A percentile compares a stretch with the other conserved stretches of the same genome.
Evolutionary conservation across 371 early-diverging fungal species (phyloP).

Genomic region (Mucor saturninus): DNA sequence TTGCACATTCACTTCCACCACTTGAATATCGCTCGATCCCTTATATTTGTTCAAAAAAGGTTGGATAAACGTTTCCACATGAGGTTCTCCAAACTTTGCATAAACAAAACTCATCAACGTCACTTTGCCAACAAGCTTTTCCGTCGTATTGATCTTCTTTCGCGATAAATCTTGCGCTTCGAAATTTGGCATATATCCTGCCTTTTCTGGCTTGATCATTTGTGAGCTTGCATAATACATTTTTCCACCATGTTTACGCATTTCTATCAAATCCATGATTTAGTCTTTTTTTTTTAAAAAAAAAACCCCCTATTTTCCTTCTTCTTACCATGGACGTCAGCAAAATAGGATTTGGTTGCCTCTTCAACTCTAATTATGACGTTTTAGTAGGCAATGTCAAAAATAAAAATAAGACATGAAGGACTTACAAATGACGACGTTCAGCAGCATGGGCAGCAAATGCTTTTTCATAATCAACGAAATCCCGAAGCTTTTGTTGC

Average conservation of each 20-base stretch:
- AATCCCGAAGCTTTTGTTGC: conserved; percentile 47
- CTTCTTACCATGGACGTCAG: conserved; percentile 64
- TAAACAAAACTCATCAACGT: conserved; percentile 73
- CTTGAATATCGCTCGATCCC: conserved; percentile 33
- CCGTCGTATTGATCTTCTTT: conserved; percentile 59
- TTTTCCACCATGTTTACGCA: conserved; percentile 69
- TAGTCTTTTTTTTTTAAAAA: too few relatives aligned
- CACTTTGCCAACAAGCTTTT: conserved; percentile 57
- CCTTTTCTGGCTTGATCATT: conserved; percentile 57
- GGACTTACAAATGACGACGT: conserved; percentile 59
- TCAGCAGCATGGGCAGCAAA: conserved; percentile 59
- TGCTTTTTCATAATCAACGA: conserved; percentile 56
- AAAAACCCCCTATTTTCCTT: not conserved
- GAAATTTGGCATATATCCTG: conserved; percentile 75
- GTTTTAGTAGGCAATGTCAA: not conserved
- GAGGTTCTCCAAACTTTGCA: conserved; percentile 75
- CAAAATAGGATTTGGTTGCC: conserved; percentile 70
- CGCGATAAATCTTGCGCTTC: conserved; percentile 61
- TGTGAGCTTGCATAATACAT: conserved; percentile 66
- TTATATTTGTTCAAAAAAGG: conserved; percentile 59
- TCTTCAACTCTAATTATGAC: conserved; percentile 50
- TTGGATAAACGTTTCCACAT: conserved; percentile 60
- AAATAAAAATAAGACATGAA: not conserved
- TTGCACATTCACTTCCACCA: conserved; percentile 61
- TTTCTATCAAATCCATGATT: conserved; percentile 37